Evolutionary conservation across 2,329 filamentous ascomycete species (phyloP).

Genomic region (Chrysoporthe deuterocubensis): DNA sequence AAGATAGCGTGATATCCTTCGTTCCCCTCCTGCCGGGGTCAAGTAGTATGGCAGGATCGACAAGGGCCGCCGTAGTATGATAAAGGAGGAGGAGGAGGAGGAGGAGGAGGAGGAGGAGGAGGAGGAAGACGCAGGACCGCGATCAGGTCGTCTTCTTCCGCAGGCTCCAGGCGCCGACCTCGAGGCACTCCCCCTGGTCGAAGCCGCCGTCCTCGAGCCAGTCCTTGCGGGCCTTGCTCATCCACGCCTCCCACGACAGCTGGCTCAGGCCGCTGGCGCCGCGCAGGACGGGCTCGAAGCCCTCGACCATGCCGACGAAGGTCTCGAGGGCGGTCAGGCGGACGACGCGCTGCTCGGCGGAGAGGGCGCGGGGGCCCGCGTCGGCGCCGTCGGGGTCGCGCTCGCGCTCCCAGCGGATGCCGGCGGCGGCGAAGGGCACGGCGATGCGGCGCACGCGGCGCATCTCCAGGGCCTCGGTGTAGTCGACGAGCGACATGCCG

Average conservation of each 20-base stretch:
- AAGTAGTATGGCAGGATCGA: too few relatives aligned
- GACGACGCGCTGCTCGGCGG: constrained; percentile 33
- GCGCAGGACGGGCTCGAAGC: constrained; percentile 64
- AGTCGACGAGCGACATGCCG: constrained; percentile 50
- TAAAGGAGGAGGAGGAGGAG: too few relatives aligned
- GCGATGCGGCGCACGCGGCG: constrained; percentile 62
- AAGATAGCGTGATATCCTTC: too few relatives aligned
- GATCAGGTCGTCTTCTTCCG: background rate
- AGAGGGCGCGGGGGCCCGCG: background rate
- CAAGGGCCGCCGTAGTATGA: too few relatives aligned
- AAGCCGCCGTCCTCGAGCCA: constrained; percentile 61
- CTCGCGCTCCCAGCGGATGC: constrained; percentile 28
- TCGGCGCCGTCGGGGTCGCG: constrained; percentile 21
- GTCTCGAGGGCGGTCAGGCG: constrained; percentile 34
- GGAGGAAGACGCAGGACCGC: too few relatives aligned
- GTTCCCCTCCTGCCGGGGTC: too few relatives aligned
- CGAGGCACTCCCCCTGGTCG: constrained; percentile 59
- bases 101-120: too few relatives aligned
- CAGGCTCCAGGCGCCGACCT: constrained; percentile 35
- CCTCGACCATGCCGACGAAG: constrained; percentile 49
- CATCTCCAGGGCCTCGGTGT: constrained; percentile 54
- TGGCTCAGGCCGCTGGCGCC: constrained; percentile 64
- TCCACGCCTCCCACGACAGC: constrained; percentile 70
- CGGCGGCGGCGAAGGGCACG: background rate
- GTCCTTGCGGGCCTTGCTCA: constrained; percentile 62